Percentiles rank a stretch among this genome's conserved stretches.
Conservation (phyloP, 192 early-diverging fungal genomes). For the Backusella circina region DNA sequence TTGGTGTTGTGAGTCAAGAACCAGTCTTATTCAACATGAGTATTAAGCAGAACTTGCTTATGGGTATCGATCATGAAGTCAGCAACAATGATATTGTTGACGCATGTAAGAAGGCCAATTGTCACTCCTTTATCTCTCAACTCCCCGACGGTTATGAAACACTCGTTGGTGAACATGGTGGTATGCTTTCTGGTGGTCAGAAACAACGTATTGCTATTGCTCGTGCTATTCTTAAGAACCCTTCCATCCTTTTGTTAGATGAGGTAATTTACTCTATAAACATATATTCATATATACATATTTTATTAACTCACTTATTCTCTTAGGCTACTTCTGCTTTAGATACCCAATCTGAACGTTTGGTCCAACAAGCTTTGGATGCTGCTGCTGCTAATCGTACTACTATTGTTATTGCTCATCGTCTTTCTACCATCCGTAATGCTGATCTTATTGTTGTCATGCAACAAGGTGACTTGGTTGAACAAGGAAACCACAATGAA, state of each 20-base stretch:
- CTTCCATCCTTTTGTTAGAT: conserved; percentile 78
- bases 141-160: conserved; percentile 82
- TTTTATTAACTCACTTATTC: not conserved
- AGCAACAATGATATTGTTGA: conserved; percentile 64
- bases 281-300: not conserved
- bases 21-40: conserved; percentile 76
- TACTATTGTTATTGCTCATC: conserved; percentile 87
- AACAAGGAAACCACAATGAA: conserved; percentile 74
- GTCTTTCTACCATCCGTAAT: conserved; percentile 84
- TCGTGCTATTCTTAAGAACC: conserved; percentile 83
- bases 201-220: conserved; percentile 97
- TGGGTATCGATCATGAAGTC: conserved; percentile 51
- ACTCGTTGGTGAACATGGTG: conserved; percentile 72
- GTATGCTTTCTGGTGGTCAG: conserved; percentile 82
- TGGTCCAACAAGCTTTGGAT: conserved; percentile 83
- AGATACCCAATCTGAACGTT: conserved; percentile 72
- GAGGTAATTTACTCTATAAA: conserved; percentile 49
- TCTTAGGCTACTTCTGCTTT: conserved; percentile 67
- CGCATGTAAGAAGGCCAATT: conserved; percentile 66
- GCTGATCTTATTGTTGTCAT: conserved; percentile 86
- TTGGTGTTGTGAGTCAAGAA: conserved; percentile 89
- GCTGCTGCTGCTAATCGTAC: conserved; percentile 69
- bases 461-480: conserved; percentile 60
- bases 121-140: conserved; percentile 78
- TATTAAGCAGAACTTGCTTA: conserved; percentile 79